phyloP scores from a whole-genome alignment of 768 basidiomycete species.

The Rhodotorula kratochvilovae region DNA sequence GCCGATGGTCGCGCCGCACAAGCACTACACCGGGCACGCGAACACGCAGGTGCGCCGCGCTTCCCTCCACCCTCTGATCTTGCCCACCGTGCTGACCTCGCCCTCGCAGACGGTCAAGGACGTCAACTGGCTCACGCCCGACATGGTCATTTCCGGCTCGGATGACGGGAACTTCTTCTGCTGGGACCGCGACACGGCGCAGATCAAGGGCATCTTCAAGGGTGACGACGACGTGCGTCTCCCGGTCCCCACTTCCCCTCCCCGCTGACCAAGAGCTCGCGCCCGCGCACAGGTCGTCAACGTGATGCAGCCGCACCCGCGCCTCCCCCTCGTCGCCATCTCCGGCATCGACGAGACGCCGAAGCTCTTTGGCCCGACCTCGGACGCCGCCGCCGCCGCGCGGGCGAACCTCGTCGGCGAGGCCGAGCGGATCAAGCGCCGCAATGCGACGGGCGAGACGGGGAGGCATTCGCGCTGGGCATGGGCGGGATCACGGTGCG shows the following conservation, averaged over 20 bases:
- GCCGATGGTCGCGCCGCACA: conserved; percentile 34
- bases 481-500: not conserved
- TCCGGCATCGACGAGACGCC: conserved; percentile 37
- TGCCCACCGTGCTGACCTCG: not conserved
- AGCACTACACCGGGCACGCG: conserved; percentile 33
- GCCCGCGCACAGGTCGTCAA: conserved; percentile 31
- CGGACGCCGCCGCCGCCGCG: not conserved
- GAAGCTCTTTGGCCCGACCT: conserved; percentile 42
- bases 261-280: not conserved
- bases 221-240: conserved; percentile 31
- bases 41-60: conserved; percentile 18
- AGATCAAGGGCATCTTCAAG: conserved; percentile 33
- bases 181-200: conserved; percentile 23
- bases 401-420: conserved; percentile 23
- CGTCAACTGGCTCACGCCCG: conserved; percentile 36
- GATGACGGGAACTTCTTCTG: conserved; percentile 39
- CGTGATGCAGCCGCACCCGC: conserved; percentile 38
- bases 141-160: conserved; percentile 21
- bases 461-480: not conserved
- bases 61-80: not conserved
- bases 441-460: conserved; percentile 6
- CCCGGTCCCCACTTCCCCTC: not conserved
- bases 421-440: not conserved
- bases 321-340: conserved; percentile 39
- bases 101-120: conserved; percentile 42